Conservation (phyloP, 1,284 basidiomycete species). For the Sphaerobolus stellatus region DNA sequence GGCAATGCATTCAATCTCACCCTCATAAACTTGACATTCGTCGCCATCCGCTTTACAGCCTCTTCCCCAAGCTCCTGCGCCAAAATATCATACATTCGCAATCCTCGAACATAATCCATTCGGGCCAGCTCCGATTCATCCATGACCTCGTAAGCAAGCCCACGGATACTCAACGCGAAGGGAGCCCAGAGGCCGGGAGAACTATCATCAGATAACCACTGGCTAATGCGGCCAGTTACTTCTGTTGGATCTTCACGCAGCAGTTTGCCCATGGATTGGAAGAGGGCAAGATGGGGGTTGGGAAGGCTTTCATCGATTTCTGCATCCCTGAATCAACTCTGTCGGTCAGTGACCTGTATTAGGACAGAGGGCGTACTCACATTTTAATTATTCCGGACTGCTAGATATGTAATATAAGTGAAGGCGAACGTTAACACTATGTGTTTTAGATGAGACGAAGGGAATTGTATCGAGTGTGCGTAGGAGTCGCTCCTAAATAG, state of each 20-base stretch:
- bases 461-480: too few relatives aligned
- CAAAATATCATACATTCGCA: slow-evolving; percentile 11
- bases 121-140: slow-evolving; percentile 14
- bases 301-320: not conserved
- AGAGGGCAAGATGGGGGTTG: slow-evolving; percentile 12
- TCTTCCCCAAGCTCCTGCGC: slow-evolving; percentile 11
- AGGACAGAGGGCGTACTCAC: not conserved
- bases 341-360: not conserved
- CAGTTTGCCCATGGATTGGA: slow-evolving; percentile 11
- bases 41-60: slow-evolving; percentile 11
- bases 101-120: slow-evolving; percentile 11
- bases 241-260: slow-evolving; percentile 14
- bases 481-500: too few relatives aligned
- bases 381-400: not conserved
- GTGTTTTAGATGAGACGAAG: too few relatives aligned
- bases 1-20: slow-evolving; percentile 13
- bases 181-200: slow-evolving; percentile 14
- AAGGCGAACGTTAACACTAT: too few relatives aligned
- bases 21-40: slow-evolving; percentile 15
- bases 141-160: slow-evolving; percentile 16
- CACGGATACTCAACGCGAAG: slow-evolving; percentile 16
- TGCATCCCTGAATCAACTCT: not conserved
- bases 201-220: slow-evolving; percentile 11
- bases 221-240: slow-evolving; percentile 13
- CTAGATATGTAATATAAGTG: not conserved